Conservation (phyloP, 164 flowering plant genomes). For the Stephania cephalantha region DNA sequence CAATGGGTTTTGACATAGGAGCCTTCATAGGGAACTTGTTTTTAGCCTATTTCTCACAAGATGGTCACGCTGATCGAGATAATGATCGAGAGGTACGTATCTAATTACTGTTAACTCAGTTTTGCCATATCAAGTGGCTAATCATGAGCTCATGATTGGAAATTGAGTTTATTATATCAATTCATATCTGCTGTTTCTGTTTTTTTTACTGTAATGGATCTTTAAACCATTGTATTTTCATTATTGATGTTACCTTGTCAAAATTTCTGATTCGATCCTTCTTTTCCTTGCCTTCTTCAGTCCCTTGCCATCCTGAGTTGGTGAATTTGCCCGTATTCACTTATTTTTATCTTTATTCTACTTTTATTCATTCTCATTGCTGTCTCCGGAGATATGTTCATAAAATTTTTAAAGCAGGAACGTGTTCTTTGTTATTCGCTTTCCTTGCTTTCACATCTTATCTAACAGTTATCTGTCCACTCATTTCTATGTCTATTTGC, state of each 20-base stretch:
- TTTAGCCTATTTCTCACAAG: conserved; percentile 80
- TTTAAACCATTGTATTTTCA: neutral
- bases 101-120: conserved; percentile 11
- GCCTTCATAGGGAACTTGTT: conserved; percentile 87
- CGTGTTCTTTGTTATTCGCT: too few relatives aligned
- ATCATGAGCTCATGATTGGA: neutral
- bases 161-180: neutral
- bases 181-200: neutral
- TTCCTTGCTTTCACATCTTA: too few relatives aligned
- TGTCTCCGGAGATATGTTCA: neutral
- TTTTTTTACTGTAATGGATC: neutral
- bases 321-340: neutral
- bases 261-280: neutral
- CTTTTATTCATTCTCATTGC: neutral
- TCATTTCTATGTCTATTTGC: too few relatives aligned
- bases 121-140: neutral
- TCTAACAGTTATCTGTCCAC: too few relatives aligned
- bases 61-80: conserved; percentile 63
- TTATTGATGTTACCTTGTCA: neutral
- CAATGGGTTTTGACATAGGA: conserved; percentile 96
- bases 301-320: neutral
- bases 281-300: neutral
- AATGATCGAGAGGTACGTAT: conserved; percentile 59
- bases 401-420: neutral
- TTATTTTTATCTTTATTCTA: neutral